A percentile compares a stretch with the other conserved stretches of the same genome.
Conservation (phyloP, 768 basidiomycete genomes). For the Lanmaoa rubissima region DNA sequence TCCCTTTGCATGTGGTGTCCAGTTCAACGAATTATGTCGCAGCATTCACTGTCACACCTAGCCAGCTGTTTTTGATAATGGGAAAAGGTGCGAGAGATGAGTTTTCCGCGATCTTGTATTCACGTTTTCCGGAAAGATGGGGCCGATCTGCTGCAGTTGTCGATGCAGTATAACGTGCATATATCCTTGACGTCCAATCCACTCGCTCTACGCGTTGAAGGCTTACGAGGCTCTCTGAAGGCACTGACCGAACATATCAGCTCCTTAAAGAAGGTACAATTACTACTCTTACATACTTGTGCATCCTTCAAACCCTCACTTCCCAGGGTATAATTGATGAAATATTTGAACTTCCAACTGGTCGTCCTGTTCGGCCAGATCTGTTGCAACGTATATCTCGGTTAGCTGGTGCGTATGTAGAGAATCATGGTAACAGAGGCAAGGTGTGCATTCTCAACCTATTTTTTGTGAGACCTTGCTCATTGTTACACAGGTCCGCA, state of each 20-base stretch:
- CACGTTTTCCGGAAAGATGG: slow-evolving; percentile 49
- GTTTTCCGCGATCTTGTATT: slow-evolving; percentile 4
- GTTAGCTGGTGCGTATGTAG: slow-evolving; percentile 59
- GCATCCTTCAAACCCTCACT: neutral
- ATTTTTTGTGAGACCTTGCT: neutral
- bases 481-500: slow-evolving; percentile 44
- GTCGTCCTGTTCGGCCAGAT: slow-evolving; percentile 41
- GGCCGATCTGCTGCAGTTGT: slow-evolving; percentile 54
- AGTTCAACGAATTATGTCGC: slow-evolving; percentile 4
- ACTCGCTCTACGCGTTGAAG: slow-evolving; percentile 57
- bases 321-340: slow-evolving; percentile 32
- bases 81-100: slow-evolving; percentile 53
- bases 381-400: slow-evolving; percentile 68
- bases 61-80: slow-evolving; percentile 66
- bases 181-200: slow-evolving; percentile 57
- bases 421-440: slow-evolving; percentile 45
- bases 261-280: slow-evolving; percentile 46
- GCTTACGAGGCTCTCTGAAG: slow-evolving; percentile 51
- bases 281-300: neutral
- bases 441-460: slow-evolving; percentile 44
- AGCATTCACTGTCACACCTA: slow-evolving; percentile 59
- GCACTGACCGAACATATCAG: slow-evolving; percentile 46
- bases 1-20: neutral
- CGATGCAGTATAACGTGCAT: slow-evolving; percentile 59
- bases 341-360: slow-evolving; percentile 43